Evolutionary conservation across 2,329 filamentous ascomycete genomes (phyloP).

Genomic region (Colletotrichum higginsianum): DNA sequence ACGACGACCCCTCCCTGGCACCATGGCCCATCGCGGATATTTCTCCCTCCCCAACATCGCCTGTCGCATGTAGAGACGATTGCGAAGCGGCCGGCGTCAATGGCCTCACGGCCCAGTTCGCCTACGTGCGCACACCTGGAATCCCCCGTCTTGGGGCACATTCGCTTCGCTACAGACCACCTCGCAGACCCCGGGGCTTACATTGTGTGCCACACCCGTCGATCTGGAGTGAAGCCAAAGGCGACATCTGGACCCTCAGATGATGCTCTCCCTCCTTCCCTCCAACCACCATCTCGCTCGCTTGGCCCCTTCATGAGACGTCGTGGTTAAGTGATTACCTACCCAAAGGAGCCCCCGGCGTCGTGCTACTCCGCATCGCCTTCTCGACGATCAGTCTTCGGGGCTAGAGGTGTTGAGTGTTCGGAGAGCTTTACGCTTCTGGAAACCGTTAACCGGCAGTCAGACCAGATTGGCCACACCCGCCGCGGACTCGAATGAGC

Average conservation of each 20-base stretch:
- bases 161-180: constrained; percentile 10
- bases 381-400: neutral
- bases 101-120: neutral
- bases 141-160: constrained; percentile 2
- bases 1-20: too few relatives aligned
- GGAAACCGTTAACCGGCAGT: constrained; percentile 33
- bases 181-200: constrained; percentile 11
- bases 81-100: neutral
- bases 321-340: constrained; percentile 13
- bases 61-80: neutral
- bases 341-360: constrained; percentile 18
- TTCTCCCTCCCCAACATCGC: neutral
- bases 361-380: constrained; percentile 6
- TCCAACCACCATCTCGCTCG: constrained; percentile 15
- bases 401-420: neutral
- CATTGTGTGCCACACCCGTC: constrained; percentile 21
- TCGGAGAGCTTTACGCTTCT: constrained; percentile 28
- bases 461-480: constrained; percentile 33
- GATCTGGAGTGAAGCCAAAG: neutral
- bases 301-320: neutral
- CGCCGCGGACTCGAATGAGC: constrained; percentile 5
- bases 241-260: constrained; percentile 1
- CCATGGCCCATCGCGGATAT: neutral
- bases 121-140: constrained; percentile 10
- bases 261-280: neutral